These are phyloP conservation scores for Neohortaea acidophila DNA, from an alignment of 495 filamentous ascomycete genomes.

Conservation along the genomic window DNA sequence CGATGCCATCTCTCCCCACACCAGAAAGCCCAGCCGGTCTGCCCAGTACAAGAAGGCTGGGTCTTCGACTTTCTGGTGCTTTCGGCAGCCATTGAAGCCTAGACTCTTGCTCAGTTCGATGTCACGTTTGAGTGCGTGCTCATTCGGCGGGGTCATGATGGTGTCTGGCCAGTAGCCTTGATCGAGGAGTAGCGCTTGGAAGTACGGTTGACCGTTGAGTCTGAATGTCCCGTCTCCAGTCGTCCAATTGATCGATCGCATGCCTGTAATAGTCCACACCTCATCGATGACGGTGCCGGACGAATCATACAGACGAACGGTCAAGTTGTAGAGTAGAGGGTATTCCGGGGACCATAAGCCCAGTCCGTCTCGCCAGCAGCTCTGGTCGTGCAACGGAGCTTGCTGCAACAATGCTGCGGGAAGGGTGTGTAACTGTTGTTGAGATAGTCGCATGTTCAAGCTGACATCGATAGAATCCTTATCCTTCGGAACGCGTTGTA, in stretches of 20 bases:
- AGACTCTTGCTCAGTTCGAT: slow-evolving; percentile 16
- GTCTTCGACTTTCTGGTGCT: slow-evolving; percentile 26
- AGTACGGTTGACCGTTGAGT: slow-evolving; percentile 17
- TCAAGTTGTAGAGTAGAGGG: slow-evolving; percentile 18
- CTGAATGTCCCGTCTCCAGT: slow-evolving; percentile 14
- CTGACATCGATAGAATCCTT: slow-evolving; percentile 11
- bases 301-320: slow-evolving; percentile 12
- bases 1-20: slow-evolving; percentile 25
- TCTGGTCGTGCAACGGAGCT: slow-evolving; percentile 4
- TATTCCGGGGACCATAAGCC: slow-evolving; percentile 20
- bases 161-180: slow-evolving; percentile 22
- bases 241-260: slow-evolving; percentile 19
- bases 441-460: slow-evolving; percentile 14
- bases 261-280: slow-evolving; percentile 18
- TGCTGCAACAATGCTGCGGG: slow-evolving; percentile 5
- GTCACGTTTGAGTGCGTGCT: slow-evolving; percentile 14
- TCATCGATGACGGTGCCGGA: slow-evolving; percentile 13
- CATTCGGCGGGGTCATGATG: slow-evolving; percentile 17
- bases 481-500: slow-evolving; percentile 9
- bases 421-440: slow-evolving; percentile 6
- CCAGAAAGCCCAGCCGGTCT: slow-evolving; percentile 23
- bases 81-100: slow-evolving; percentile 23
- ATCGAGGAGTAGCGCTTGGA: slow-evolving; percentile 21
- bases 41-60: slow-evolving; percentile 25
- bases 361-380: slow-evolving; percentile 14